Percentiles rank a stretch among this genome's conserved stretches.
These are phyloP conservation scores for Aspergillus luchuensis DNA, from an alignment of 2,329 filamentous ascomycete genomes.

Conservation along the genomic window DNA sequence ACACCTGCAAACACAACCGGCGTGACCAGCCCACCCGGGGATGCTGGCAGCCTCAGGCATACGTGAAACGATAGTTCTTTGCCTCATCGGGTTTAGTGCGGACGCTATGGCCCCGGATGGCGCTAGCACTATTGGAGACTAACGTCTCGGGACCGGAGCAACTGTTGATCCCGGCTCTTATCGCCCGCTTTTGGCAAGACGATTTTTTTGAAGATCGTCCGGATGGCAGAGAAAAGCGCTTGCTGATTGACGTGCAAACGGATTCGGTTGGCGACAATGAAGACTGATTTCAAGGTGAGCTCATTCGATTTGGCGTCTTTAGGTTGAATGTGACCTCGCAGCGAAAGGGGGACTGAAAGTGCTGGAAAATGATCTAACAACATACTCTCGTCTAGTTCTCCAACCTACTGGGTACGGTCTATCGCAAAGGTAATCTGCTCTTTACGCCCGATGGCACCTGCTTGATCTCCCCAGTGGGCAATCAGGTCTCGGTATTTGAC, in stretches of 20 bases:
- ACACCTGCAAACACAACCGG: slow-evolving; percentile 19
- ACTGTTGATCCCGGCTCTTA: slow-evolving; percentile 28
- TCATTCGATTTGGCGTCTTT: neutral
- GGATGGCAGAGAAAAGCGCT: slow-evolving; percentile 14
- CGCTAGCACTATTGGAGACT: slow-evolving; percentile 33
- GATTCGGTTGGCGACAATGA: slow-evolving; percentile 63
- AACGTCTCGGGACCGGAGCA: slow-evolving; percentile 32
- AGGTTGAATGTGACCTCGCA: neutral
- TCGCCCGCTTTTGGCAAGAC: slow-evolving; percentile 25
- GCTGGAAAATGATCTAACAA: neutral
- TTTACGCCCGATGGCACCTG: slow-evolving; percentile 96
- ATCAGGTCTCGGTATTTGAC: slow-evolving; percentile 93
- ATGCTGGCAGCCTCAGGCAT: neutral
- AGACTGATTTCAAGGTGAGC: slow-evolving; percentile 94
- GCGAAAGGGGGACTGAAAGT: neutral
- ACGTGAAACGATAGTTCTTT: neutral
- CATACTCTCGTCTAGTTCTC: slow-evolving; percentile 70
- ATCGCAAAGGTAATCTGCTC: slow-evolving; percentile 94
- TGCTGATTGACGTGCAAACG: slow-evolving; percentile 21
- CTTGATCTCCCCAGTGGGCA: slow-evolving; percentile 93
- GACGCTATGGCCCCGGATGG: slow-evolving; percentile 25
- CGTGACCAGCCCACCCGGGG: slow-evolving; percentile 10
- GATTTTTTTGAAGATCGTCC: slow-evolving; percentile 24
- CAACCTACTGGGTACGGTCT: slow-evolving; percentile 96
- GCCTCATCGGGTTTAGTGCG: neutral